These are phyloP conservation scores for Golubevia sp. DNA, from an alignment of 1,284 basidiomycete genomes.

Conservation along the genomic window DNA sequence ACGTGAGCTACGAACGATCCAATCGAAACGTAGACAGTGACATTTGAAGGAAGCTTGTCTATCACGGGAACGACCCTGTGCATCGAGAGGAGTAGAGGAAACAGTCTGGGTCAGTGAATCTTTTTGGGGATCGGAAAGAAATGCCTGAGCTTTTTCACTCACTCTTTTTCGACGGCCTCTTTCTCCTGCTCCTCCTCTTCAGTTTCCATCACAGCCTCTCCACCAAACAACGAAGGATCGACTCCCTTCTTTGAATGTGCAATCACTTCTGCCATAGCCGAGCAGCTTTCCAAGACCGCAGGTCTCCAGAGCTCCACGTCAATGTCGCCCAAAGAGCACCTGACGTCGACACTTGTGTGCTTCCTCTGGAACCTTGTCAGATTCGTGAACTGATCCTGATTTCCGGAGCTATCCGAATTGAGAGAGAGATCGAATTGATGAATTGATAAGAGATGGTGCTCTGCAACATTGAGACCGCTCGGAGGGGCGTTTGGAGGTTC, in stretches of 20 bases:
- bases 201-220: neutral
- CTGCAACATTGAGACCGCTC: constrained; percentile 12
- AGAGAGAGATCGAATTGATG: constrained; percentile 28
- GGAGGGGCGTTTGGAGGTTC: neutral
- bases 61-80: constrained; percentile 14
- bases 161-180: neutral
- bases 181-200: neutral
- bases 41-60: constrained; percentile 26
- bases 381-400: constrained; percentile 3
- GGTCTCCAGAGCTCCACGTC: constrained; percentile 45
- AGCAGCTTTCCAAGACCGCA: constrained; percentile 21
- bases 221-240: neutral
- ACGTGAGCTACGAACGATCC: constrained; percentile 32
- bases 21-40: constrained; percentile 35
- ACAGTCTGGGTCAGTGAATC: neutral
- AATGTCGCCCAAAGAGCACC: constrained; percentile 32
- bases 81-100: neutral
- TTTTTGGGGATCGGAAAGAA: too few relatives aligned
- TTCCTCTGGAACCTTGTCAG: neutral
- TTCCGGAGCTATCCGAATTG: constrained; percentile 18
- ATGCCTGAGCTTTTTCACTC: too few relatives aligned
- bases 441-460: constrained; percentile 32
- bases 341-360: constrained; percentile 15
- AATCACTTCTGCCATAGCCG: constrained; percentile 13
- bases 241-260: constrained; percentile 1